Conservation (phyloP, 805 yeast genomes). For the Metahyphopichia silvanorum region DNA sequence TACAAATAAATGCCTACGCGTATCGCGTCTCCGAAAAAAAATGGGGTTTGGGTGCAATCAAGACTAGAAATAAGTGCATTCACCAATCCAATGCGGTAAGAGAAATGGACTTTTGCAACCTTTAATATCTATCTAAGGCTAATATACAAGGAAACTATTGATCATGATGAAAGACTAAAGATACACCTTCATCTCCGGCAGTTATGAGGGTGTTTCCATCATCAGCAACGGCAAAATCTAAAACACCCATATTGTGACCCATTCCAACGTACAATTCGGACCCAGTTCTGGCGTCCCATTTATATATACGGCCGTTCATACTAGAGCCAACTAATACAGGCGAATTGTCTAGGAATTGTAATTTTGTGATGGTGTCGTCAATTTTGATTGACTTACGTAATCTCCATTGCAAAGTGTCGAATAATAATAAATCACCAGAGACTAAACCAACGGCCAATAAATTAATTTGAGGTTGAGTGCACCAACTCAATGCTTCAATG, state of each 20-base stretch:
- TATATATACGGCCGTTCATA: slow-evolving; percentile 82
- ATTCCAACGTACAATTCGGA: slow-evolving; percentile 70
- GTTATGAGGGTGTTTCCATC: slow-evolving; percentile 71
- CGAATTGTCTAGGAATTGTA: slow-evolving; percentile 58
- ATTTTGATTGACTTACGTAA: slow-evolving; percentile 66
- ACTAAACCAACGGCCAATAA: slow-evolving; percentile 84
- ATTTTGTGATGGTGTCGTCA: slow-evolving; percentile 82
- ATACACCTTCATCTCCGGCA: slow-evolving; percentile 97
- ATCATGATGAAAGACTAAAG: slow-evolving; percentile 55
- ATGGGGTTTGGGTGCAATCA: too few species aligned
- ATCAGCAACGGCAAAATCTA: slow-evolving; percentile 74
- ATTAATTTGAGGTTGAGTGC: slow-evolving; percentile 49
- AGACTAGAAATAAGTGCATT: too few species aligned
- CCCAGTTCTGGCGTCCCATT: slow-evolving; percentile 89
- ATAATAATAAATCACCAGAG: slow-evolving; percentile 78
- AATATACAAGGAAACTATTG: slow-evolving; percentile 1
- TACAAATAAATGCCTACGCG: too few species aligned
- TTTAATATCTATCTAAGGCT: not conserved
- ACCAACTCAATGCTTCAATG: slow-evolving; percentile 72
- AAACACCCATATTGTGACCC: slow-evolving; percentile 93
- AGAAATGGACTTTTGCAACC: too few species aligned
- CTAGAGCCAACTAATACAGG: slow-evolving; percentile 66
- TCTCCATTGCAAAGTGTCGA: slow-evolving; percentile 84
- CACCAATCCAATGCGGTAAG: too few species aligned
- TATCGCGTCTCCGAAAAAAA: too few species aligned